These are phyloP conservation scores for Chalciporus sp. DNA, from an alignment of 1,284 basidiomycete species.

Conservation along the genomic window DNA sequence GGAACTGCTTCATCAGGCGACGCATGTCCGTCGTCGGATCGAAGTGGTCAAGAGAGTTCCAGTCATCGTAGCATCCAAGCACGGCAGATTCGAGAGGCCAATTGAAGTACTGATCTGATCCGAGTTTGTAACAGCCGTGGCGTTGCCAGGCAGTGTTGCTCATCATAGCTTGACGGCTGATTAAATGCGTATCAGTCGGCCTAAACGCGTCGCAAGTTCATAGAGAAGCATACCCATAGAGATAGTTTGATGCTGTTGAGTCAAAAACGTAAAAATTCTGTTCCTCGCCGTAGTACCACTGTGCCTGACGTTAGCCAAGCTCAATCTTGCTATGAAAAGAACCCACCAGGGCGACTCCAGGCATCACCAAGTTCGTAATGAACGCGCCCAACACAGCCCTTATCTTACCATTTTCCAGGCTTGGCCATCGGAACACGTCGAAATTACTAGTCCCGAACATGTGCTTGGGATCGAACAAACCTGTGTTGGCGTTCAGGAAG, in stretches of 20 bases:
- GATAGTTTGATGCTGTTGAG: constrained; percentile 83
- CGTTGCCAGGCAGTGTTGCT: constrained; percentile 85
- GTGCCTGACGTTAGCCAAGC: constrained; percentile 9
- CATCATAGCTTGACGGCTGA: constrained; percentile 88
- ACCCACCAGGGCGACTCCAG: constrained; percentile 78
- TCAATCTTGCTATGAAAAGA: neutral
- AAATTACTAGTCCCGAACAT: constrained; percentile 91
- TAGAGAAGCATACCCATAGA: constrained; percentile 67
- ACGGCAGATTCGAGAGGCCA: constrained; percentile 80
- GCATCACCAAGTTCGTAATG: constrained; percentile 79
- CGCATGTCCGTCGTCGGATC: constrained; percentile 82
- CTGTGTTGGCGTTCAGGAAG: constrained; percentile 73
- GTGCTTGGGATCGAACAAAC: constrained; percentile 77
- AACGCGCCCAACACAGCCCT: constrained; percentile 76
- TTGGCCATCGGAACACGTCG: constrained; percentile 91
- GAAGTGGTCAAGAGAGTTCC: constrained; percentile 91
- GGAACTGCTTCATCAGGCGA: constrained; percentile 73
- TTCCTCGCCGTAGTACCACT: constrained; percentile 88
- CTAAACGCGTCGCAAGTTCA: neutral
- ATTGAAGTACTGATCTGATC: constrained; percentile 89
- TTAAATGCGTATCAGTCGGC: constrained; percentile 10
- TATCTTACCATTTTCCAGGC: constrained; percentile 80
- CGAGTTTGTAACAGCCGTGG: constrained; percentile 88
- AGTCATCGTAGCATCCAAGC: constrained; percentile 82
- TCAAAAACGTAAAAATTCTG: constrained; percentile 86